phyloP scores from a whole-genome alignment of 192 early-diverging fungal genomes.

The Spizellomyces sp. region DNA sequence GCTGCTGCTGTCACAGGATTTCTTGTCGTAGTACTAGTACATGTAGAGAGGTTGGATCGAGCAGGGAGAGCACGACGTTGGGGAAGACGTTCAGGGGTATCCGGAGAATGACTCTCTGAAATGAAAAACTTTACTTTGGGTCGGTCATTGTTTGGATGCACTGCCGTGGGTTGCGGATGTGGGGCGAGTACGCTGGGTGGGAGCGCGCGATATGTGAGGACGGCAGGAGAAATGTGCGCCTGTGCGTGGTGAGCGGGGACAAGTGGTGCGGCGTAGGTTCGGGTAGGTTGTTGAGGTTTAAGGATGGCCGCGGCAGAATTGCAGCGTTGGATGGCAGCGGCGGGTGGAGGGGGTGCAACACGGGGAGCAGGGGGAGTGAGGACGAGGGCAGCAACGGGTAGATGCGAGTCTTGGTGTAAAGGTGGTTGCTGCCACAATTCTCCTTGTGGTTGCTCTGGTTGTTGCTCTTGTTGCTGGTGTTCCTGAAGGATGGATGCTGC shows the following conservation, averaged over 20 bases:
- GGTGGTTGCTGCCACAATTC: slow-evolving; percentile 11
- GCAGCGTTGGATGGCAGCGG: neutral
- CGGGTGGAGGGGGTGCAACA: neutral
- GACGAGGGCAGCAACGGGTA: slow-evolving; percentile 6
- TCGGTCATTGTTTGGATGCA: neutral
- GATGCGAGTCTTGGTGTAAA: neutral
- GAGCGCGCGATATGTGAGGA: too few relatives aligned
- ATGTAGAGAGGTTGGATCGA: neutral
- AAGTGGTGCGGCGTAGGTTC: slow-evolving; percentile 21
- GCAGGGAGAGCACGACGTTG: slow-evolving; percentile 1
- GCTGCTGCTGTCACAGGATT: neutral
- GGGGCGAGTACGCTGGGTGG: neutral
- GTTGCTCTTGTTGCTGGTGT: slow-evolving; percentile 17
- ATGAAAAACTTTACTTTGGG: slow-evolving; percentile 30
- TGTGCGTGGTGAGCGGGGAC: neutral
- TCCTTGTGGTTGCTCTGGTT: slow-evolving; percentile 12
- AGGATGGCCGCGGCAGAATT: neutral
- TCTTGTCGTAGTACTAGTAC: neutral
- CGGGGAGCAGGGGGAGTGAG: neutral
- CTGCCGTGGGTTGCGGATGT: neutral
- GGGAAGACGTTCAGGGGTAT: slow-evolving; percentile 7
- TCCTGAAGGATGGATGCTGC: slow-evolving; percentile 12
- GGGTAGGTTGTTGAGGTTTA: neutral
- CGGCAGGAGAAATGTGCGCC: neutral
- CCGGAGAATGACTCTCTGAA: slow-evolving; percentile 14